Evolutionary conservation across 352 stramenopile species (phyloP), one percentile per base, ranked within the genome.

Genomic region (Pelagophyceae sp.): DNA sequence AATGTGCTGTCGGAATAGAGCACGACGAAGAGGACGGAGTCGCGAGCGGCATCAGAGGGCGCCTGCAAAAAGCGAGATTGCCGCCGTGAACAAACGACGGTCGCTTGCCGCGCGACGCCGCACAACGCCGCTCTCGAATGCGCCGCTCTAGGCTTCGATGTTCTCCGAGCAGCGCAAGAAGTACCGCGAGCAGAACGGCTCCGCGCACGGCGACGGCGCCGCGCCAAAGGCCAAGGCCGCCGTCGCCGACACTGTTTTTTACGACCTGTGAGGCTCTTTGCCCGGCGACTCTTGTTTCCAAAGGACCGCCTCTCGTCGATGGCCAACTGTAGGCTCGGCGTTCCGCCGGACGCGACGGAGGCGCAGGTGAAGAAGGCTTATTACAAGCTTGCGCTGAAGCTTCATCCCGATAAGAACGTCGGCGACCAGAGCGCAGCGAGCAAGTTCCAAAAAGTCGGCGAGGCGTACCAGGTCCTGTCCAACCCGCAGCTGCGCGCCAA

Each of bases 391-490:
- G 88, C 88, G 19, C 69, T 84, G 50, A 84, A 92, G 61, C 86
- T 88, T 72, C 85, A 90, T 71, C 88, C 88, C 17, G 87, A 90
- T 77, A 84, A 80, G 72, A 85, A 85, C 51, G 78, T 77, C 50
- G 82, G 88, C 76, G 81, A 89, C 64, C 77, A 84, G 38, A 81
- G 84, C 19, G 86, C 85, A 19, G 85, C 84, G 0, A 81, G 88
- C 2, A 91, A 85, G 75, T 93, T 93, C 81, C 90, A 92, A 67
- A 78, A 88, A 27, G 81, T 91, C 75, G 84, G 87, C 15, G 86
- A 91, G 75, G 88, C 88, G 0, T 93, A 92, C 72, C 88, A 93
- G 80, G 85, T 93, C 1, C 81, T 93, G 31, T 86, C 78, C 19
- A 86, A 92, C 82, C 83, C 85, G n/a, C 61, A 85, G 65, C 70